phyloP scores from a whole-genome alignment of 768 basidiomycete species.

The Naganishia randhawae region DNA sequence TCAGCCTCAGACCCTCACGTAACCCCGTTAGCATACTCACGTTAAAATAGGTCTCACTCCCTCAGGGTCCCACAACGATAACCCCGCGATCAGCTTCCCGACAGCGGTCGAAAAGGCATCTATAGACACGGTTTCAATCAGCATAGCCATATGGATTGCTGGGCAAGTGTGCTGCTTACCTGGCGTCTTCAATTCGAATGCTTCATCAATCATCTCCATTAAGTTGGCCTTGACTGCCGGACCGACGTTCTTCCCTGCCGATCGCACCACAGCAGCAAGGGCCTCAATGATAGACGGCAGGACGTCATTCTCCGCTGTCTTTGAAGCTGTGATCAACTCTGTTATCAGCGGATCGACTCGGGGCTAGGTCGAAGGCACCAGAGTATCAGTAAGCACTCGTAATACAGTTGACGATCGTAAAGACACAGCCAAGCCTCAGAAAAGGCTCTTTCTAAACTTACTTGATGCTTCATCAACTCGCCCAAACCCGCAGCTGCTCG shows the following conservation, averaged over 20 bases:
- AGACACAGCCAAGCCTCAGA: neutral
- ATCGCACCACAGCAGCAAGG: conserved; percentile 68
- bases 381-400: neutral
- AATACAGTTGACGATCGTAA: no score
- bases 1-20: neutral
- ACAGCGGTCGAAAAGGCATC: conserved; percentile 19
- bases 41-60: neutral
- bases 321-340: conserved; percentile 60
- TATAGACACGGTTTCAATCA: neutral
- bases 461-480: conserved; percentile 72
- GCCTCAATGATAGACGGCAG: conserved; percentile 72
- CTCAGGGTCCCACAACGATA: conserved; percentile 17
- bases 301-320: conserved; percentile 62
- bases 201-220: conserved; percentile 24
- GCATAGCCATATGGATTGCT: neutral
- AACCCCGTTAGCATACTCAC: neutral
- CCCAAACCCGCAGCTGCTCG: conserved; percentile 82
- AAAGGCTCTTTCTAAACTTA: conserved; percentile 27
- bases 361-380: conserved; percentile 59
- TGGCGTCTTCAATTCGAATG: conserved; percentile 6
- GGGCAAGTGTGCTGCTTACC: neutral
- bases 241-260: conserved; percentile 69
- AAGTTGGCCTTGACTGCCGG: conserved; percentile 20
- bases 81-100: conserved; percentile 19
- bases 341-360: conserved; percentile 91